Percentiles rank a stretch among this genome's conserved stretches.
phyloP scores from a whole-genome alignment of 2,329 filamentous ascomycete species.

The Hypoxylon sp. region DNA sequence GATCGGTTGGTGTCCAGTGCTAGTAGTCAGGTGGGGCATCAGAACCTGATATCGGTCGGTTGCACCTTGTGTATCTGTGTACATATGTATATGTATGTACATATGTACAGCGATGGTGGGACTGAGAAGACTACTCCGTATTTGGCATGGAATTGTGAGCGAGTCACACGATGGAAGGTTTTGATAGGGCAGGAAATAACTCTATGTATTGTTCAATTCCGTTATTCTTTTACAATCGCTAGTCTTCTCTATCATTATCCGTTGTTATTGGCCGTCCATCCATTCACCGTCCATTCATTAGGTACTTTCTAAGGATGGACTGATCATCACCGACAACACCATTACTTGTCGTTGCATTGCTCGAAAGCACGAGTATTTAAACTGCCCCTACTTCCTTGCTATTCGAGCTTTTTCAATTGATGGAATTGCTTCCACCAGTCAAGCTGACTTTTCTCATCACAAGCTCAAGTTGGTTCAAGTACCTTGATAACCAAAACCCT shows the following conservation, averaged over 20 bases:
- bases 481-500: slow-evolving; percentile 12
- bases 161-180: slow-evolving; percentile 42
- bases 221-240: slow-evolving; percentile 9
- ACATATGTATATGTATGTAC: too few relatives aligned
- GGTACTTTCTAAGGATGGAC: slow-evolving; percentile 25
- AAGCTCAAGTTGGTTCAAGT: not conserved
- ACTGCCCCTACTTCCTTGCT: slow-evolving; percentile 25
- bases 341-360: slow-evolving; percentile 25
- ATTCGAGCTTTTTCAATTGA: slow-evolving; percentile 21
- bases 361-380: slow-evolving; percentile 34
- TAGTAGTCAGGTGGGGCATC: slow-evolving; percentile 37
- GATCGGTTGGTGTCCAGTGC: slow-evolving; percentile 19
- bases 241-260: not conserved
- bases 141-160: slow-evolving; percentile 35
- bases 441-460: not conserved
- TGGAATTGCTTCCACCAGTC: slow-evolving; percentile 19
- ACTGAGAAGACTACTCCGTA: slow-evolving; percentile 18
- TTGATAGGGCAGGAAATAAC: slow-evolving; percentile 23
- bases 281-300: not conserved
- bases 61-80: slow-evolving; percentile 13
- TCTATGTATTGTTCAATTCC: slow-evolving; percentile 7
- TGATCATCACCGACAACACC: slow-evolving; percentile 37
- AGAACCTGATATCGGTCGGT: slow-evolving; percentile 42
- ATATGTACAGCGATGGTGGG: slow-evolving; percentile 9
- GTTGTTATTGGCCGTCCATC: not conserved